phyloP scores from a whole-genome alignment of 116 monocot genomes.

The Cymodocea nodosa region DNA sequence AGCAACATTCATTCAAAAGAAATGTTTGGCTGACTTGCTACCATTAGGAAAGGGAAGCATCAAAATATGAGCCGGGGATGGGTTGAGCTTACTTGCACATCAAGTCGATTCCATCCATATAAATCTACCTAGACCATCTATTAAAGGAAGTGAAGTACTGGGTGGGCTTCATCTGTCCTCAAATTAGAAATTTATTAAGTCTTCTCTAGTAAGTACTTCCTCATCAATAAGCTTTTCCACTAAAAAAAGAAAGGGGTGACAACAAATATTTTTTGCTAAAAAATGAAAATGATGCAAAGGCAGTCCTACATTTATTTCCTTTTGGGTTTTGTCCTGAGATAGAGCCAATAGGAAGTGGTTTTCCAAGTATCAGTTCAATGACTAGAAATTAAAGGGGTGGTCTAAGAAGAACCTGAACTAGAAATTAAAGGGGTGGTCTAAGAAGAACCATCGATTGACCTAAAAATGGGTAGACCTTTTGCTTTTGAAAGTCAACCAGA shows the following conservation, averaged over 20 bases:
- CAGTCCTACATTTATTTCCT: background rate
- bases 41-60: background rate
- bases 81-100: background rate
- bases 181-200: background rate
- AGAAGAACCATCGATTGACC: background rate
- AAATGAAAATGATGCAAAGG: background rate
- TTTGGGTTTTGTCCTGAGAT: background rate
- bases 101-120: conserved; percentile 1
- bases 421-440: background rate
- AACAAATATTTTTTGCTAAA: background rate
- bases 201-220: background rate
- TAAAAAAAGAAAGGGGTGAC: background rate
- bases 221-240: background rate
- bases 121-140: background rate
- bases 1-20: conserved; percentile 3
- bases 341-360: background rate
- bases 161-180: conserved; percentile 1
- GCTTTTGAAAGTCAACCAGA: no score
- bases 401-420: no score
- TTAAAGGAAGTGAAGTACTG: background rate
- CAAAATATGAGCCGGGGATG: background rate
- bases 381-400: no score
- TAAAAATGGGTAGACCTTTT: background rate
- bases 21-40: background rate
- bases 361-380: background rate